Conservation (phyloP, 2,329 filamentous ascomycete genomes). For the Talaromyces amestolkiae region DNA sequence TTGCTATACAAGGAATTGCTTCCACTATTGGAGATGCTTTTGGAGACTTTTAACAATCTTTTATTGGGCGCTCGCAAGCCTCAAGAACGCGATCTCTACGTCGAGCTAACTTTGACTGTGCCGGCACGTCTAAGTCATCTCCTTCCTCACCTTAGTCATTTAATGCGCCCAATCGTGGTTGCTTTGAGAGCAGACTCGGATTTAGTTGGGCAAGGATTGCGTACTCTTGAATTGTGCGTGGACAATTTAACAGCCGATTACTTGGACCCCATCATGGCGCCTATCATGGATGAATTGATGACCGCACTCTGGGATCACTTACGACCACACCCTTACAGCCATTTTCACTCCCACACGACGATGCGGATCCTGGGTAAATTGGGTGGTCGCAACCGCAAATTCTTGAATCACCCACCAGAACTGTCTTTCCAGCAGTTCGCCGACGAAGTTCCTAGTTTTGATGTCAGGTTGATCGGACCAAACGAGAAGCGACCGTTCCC, state of each 20-base stretch:
- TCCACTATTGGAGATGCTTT: constrained; percentile 90
- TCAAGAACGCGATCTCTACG: constrained; percentile 88
- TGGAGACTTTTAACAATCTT: constrained; percentile 95
- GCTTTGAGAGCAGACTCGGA: constrained; percentile 88
- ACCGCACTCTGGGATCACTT: constrained; percentile 95
- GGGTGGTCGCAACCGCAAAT: constrained; percentile 91
- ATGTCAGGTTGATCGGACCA: constrained; percentile 83
- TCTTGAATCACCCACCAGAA: constrained; percentile 84
- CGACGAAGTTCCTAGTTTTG: constrained; percentile 83
- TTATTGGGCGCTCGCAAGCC: constrained; percentile 87
- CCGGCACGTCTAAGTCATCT: constrained; percentile 92
- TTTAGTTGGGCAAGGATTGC: constrained; percentile 86
- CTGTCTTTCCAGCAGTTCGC: constrained; percentile 80
- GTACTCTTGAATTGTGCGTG: constrained; percentile 93
- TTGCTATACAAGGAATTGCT: constrained; percentile 97
- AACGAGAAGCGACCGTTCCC: constrained; percentile 87
- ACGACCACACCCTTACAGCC: constrained; percentile 88
- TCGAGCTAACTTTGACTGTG: constrained; percentile 94
- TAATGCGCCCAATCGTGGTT: constrained; percentile 97
- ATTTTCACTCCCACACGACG: constrained; percentile 96
- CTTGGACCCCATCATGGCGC: constrained; percentile 97
- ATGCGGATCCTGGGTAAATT: constrained; percentile 97
- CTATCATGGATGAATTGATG: constrained; percentile 98
- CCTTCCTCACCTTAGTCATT: constrained; percentile 87
- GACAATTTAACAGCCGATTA: constrained; percentile 98